A percentile compares a stretch with the other conserved stretches of the same genome.
phyloP scores from a whole-genome alignment of 2,329 filamentous ascomycete species.

The Pseudogymnoascus sp. region DNA sequence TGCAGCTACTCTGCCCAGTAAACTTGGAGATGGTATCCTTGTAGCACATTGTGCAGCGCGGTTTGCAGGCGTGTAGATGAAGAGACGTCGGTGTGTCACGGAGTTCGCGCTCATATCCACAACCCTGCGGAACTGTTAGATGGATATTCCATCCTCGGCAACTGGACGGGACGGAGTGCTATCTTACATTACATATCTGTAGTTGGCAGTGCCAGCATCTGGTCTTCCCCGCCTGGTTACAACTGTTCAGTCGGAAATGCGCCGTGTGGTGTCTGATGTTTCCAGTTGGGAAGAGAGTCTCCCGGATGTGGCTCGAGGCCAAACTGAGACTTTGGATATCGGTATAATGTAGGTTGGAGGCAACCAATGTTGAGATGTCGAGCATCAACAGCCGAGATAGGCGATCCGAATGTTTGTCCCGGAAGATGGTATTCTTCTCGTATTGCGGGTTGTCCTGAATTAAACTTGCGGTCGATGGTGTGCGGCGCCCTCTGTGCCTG shows the following conservation, averaged over 20 bases:
- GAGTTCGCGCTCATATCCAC: background rate
- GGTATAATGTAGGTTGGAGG: background rate
- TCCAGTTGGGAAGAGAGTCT: background rate
- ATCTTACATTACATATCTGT: background rate
- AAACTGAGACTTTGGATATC: conserved; percentile 3
- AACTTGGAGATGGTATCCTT: background rate
- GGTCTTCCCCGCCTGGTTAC: background rate
- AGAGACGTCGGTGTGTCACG: background rate
- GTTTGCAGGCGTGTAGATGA: background rate
- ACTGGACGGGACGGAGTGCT: background rate
- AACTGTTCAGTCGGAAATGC: background rate
- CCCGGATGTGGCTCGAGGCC: background rate
- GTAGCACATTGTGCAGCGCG: background rate
- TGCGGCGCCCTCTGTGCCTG: background rate
- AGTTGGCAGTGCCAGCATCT: background rate
- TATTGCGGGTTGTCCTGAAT: background rate
- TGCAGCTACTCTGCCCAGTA: background rate
- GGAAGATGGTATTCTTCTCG: background rate
- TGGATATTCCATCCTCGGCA: background rate
- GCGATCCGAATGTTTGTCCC: background rate
- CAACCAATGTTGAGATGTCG: background rate
- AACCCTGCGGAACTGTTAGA: background rate
- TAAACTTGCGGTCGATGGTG: background rate
- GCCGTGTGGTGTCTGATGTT: background rate
- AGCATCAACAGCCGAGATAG: background rate